These are phyloP conservation scores for Penicillium ucsense DNA, from an alignment of 495 filamentous ascomycete species.

Conservation along the genomic window DNA sequence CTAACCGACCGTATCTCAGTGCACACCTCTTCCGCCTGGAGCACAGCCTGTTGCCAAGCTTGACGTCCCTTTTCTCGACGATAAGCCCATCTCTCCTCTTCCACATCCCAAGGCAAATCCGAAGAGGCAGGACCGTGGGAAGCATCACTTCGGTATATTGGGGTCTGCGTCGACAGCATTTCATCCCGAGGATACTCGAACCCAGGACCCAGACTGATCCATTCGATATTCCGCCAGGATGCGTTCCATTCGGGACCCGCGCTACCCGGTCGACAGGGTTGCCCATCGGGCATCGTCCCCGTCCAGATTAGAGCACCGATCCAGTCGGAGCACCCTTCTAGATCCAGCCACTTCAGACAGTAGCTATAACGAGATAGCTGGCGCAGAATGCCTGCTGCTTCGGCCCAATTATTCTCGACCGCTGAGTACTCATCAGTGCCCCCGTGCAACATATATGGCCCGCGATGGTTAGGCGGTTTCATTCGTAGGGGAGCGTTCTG, in stretches of 20 bases:
- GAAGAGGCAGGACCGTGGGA: neutral
- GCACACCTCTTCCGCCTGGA: conserved; percentile 16
- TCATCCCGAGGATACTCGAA: conserved; percentile 10
- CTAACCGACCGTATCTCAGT: conserved; percentile 18
- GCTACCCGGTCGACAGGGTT: conserved; percentile 10
- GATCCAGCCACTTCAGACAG: conserved; percentile 66
- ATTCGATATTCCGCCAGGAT: conserved; percentile 41
- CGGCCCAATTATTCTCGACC: conserved; percentile 58
- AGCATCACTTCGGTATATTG: neutral
- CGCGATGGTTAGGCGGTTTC: neutral
- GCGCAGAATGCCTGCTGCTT: conserved; percentile 59
- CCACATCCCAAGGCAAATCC: conserved; percentile 24
- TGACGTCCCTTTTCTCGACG: conserved; percentile 18
- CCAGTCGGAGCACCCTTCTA: conserved; percentile 73
- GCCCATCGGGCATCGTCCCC: conserved; percentile 20
- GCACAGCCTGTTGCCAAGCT: conserved; percentile 13
- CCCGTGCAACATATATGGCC: conserved; percentile 25
- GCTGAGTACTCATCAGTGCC: conserved; percentile 56
- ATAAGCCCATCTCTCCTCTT: conserved; percentile 21
- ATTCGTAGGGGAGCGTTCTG: conserved; percentile 31
- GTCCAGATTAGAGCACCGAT: conserved; percentile 47
- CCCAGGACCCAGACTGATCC: conserved; percentile 41
- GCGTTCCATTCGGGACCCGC: conserved; percentile 41
- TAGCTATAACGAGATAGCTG: conserved; percentile 57
- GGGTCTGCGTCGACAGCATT: neutral